These are phyloP conservation scores for Fusarium austroafricanum DNA, from an alignment of 2,329 filamentous ascomycete species.

Conservation along the genomic window DNA sequence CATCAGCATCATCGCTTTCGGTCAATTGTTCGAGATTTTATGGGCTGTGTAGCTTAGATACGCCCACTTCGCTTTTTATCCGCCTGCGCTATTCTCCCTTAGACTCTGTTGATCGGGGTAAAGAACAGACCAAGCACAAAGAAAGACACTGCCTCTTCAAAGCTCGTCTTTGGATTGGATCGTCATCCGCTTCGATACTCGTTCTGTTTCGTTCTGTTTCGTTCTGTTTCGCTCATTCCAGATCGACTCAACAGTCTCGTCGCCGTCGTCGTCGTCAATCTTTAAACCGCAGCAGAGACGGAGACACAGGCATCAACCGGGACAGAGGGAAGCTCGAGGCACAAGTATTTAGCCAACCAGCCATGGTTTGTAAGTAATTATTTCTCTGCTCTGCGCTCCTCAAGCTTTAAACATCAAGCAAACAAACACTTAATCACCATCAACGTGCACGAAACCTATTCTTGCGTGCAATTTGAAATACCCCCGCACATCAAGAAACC, in stretches of 20 bases:
- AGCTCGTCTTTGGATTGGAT: constrained; percentile 15
- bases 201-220: constrained; percentile 13
- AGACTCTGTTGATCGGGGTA: constrained; percentile 15
- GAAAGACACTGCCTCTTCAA: constrained; percentile 11
- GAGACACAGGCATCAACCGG: background rate
- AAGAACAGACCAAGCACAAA: background rate
- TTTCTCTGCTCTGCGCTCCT: background rate
- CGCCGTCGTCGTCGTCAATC: background rate
- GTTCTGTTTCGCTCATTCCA: constrained; percentile 7
- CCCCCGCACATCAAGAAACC: background rate
- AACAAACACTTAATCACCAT: background rate
- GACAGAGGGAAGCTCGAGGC: background rate
- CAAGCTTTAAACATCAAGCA: background rate
- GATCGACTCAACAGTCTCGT: background rate
- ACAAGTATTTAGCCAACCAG: constrained; percentile 2
- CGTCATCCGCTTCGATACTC: constrained; percentile 11
- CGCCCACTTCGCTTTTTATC: constrained; percentile 11
- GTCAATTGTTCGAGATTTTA: background rate
- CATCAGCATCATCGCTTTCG: constrained; percentile 6
- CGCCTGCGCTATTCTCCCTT: background rate
- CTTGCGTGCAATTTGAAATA: background rate
- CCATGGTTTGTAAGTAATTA: constrained; percentile 39
- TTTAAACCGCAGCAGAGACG: constrained; percentile 3
- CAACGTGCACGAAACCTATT: background rate
- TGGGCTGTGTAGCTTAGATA: constrained; percentile 17